These are phyloP conservation scores for Puccinellia tenuiflora DNA, from an alignment of 176 grass and related monocot genomes.

Conservation along the genomic window DNA sequence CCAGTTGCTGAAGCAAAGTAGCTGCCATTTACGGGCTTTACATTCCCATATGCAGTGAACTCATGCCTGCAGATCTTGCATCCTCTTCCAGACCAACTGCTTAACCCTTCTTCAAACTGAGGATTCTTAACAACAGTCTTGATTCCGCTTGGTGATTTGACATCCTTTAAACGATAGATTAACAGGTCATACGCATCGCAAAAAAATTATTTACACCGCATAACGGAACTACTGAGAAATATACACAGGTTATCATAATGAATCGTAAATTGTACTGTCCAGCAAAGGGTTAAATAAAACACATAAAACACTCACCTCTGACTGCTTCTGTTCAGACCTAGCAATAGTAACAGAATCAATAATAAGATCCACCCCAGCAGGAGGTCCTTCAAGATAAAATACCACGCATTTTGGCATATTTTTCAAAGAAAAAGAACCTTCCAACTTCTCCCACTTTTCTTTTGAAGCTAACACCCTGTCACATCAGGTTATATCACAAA, in stretches of 20 bases:
- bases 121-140: slow-evolving; percentile 60
- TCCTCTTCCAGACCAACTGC: slow-evolving; percentile 95
- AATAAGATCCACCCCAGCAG: slow-evolving; percentile 60
- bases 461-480: slow-evolving; percentile 48
- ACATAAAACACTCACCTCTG: slow-evolving; percentile 29
- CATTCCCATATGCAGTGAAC: slow-evolving; percentile 46
- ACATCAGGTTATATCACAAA: slow-evolving; percentile 18
- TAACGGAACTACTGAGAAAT: background rate
- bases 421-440: slow-evolving; percentile 77
- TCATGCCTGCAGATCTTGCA: slow-evolving; percentile 81
- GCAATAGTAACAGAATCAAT: slow-evolving; percentile 72
- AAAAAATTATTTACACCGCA: background rate
- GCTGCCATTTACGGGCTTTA: slow-evolving; percentile 59
- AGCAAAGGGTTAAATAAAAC: slow-evolving; percentile 8
- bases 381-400: slow-evolving; percentile 91
- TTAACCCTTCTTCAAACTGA: slow-evolving; percentile 74
- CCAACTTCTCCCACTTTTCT: slow-evolving; percentile 78
- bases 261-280: background rate
- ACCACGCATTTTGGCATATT: slow-evolving; percentile 71
- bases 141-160: slow-evolving; percentile 20
- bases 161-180: slow-evolving; percentile 41
- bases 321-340: slow-evolving; percentile 33
- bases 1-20: slow-evolving; percentile 76
- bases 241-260: background rate
- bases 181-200: background rate